These are phyloP conservation scores for Helianthus annuus DNA, from an alignment of 129 eudicot species.

Conservation along the genomic window DNA sequence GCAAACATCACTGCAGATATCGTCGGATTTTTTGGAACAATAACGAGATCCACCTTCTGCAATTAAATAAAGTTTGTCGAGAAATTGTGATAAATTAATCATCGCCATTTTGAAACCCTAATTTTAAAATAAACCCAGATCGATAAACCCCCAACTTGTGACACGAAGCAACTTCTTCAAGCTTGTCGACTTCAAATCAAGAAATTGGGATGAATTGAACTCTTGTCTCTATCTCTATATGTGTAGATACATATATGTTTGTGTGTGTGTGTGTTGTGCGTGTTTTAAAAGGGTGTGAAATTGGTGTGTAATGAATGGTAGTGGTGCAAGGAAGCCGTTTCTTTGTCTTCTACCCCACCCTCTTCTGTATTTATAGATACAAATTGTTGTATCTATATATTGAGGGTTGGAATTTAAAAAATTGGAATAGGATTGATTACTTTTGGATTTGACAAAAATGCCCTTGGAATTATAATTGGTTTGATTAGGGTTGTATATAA, in stretches of 20 bases:
- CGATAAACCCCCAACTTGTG: too few relatives aligned
- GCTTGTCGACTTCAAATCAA: background rate
- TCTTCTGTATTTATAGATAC: conserved; percentile 9
- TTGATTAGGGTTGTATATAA: background rate
- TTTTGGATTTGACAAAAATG: background rate
- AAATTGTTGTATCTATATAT: conserved; percentile 18
- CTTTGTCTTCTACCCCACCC: conserved; percentile 42
- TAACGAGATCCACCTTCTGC: conserved; percentile 90
- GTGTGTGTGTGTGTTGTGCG: conserved; percentile 13
- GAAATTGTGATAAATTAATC: conserved; percentile 51
- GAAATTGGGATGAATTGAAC: background rate
- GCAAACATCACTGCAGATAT: conserved; percentile 65
- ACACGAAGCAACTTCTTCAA: too few relatives aligned
- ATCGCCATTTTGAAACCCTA: conserved; percentile 40
- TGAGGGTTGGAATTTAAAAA: background rate
- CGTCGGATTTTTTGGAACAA: conserved; percentile 80
- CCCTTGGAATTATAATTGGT: conserved; percentile 12
- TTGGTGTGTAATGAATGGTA: conserved; percentile 47
- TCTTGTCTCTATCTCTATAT: background rate
- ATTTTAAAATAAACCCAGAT: background rate
- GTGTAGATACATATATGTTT: background rate
- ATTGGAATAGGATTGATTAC: too few relatives aligned
- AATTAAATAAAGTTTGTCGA: conserved; percentile 55
- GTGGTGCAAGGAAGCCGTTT: conserved; percentile 51
- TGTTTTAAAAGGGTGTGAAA: conserved; percentile 3